A percentile compares a stretch with the other conserved stretches of the same genome.
Conservation (phyloP, 2,329 filamentous ascomycete species). For the Dothistroma septosporum region DNA sequence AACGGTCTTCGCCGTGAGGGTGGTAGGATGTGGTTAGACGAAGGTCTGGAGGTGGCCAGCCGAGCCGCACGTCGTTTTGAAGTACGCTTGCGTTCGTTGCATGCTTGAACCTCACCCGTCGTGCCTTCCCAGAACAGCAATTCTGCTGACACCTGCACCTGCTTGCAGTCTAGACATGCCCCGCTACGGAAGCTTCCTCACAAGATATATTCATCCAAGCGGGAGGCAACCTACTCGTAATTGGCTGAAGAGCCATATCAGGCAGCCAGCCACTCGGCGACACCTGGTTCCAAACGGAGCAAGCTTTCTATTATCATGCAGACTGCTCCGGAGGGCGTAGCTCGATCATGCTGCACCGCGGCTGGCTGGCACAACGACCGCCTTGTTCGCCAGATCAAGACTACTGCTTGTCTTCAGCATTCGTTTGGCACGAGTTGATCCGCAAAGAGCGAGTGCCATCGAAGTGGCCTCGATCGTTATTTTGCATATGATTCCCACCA, state of each 20-base stretch:
- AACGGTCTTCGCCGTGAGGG: neutral
- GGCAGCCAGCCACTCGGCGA: neutral
- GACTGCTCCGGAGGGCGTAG: neutral
- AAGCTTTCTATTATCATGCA: neutral
- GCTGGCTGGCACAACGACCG: neutral
- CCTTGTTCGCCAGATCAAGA: neutral
- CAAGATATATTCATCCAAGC: neutral
- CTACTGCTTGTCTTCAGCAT: neutral
- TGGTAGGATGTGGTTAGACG: neutral
- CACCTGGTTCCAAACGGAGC: neutral
- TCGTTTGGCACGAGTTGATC: neutral
- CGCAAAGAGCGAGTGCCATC: slow-evolving; percentile 24
- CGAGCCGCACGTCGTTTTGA: neutral
- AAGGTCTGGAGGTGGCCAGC: neutral
- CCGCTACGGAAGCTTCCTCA: neutral
- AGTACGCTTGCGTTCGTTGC: neutral
- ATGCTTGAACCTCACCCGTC: neutral
- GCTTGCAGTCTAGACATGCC: neutral
- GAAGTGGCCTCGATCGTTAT: slow-evolving; percentile 6
- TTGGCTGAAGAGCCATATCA: neutral
- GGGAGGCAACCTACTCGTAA: neutral
- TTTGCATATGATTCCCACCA: slow-evolving; percentile 7
- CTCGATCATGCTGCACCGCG: neutral
- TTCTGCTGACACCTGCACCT: neutral
- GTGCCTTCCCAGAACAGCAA: neutral